Conservation (phyloP, 306 rosid genomes). For the Citrullus mucosospermus region DNA sequence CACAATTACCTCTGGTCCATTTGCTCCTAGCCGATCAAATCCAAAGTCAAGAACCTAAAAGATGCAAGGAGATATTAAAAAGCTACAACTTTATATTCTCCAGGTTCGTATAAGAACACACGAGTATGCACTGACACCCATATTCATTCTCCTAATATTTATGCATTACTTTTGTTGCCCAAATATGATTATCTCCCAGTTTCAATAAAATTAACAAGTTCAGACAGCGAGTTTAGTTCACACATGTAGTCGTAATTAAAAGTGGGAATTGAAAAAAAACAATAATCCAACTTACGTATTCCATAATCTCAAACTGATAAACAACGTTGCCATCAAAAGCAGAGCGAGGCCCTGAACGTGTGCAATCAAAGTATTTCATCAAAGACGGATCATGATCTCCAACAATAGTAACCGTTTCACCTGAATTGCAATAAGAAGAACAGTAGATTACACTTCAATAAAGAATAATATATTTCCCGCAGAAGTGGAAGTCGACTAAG, state of each 20-base stretch:
- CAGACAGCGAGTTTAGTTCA: background rate
- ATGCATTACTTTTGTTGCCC: background rate
- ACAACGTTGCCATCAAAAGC: constrained; percentile 59
- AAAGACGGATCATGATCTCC: constrained; percentile 80
- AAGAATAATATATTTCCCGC: background rate
- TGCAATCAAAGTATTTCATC: constrained; percentile 72
- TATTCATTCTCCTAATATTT: background rate
- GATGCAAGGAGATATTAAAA: constrained; percentile 22
- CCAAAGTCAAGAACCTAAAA: constrained; percentile 80
- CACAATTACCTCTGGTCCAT: constrained; percentile 55
- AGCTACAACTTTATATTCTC: background rate
- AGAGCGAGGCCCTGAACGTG: constrained; percentile 53
- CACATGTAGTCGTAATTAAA: too few relatives aligned
- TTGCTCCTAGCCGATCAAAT: constrained; percentile 87
- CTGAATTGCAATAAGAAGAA: constrained; percentile 19
- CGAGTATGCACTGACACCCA: background rate
- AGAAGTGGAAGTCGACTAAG: background rate
- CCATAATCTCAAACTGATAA: constrained; percentile 89
- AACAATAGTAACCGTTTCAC: constrained; percentile 82
- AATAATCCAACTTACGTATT: constrained; percentile 55
- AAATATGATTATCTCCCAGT: background rate
- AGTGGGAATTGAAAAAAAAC: background rate
- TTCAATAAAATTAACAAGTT: background rate
- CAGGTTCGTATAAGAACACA: constrained; percentile 2
- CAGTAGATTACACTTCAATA: background rate